These are phyloP conservation scores for Ramichloridium luteum DNA, from an alignment of 2,329 filamentous ascomycete species.

Conservation along the genomic window DNA sequence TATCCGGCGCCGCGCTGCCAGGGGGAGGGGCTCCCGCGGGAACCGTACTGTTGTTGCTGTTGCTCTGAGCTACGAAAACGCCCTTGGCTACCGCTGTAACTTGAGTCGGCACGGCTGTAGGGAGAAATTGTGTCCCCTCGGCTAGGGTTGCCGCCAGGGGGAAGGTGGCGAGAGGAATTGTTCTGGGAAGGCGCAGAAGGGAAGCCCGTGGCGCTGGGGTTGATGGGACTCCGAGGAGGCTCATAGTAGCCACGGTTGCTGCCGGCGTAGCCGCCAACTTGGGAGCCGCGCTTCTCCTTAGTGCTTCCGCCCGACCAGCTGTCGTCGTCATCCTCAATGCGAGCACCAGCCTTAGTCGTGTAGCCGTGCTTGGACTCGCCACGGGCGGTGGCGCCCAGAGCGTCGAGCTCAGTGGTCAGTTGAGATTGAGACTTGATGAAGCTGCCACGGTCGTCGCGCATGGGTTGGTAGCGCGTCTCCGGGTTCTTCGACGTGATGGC, in stretches of 20 bases:
- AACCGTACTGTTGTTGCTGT: conserved; percentile 27
- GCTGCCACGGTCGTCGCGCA: conserved; percentile 89
- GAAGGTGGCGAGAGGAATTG: conserved; percentile 28
- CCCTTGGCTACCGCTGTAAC: conserved; percentile 10
- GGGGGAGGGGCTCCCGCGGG: conserved; percentile 38
- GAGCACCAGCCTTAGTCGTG: conserved; percentile 40
- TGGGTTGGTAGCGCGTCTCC: conserved; percentile 87
- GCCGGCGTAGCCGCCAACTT: conserved; percentile 21
- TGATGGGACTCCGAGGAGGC: conserved; percentile 38
- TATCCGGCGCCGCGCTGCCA: conserved; percentile 57
- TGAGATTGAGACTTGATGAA: conserved; percentile 95
- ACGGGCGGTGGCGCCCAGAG: conserved; percentile 75
- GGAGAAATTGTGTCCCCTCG: conserved; percentile 27
- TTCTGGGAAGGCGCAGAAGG: conserved; percentile 21
- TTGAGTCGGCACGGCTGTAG: conserved; percentile 7
- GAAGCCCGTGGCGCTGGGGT: conserved; percentile 35
- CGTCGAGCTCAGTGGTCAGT: conserved; percentile 79
- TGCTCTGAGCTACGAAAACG: conserved; percentile 16
- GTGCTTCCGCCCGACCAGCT: conserved; percentile 50
- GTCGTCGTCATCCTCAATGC: conserved; percentile 59
- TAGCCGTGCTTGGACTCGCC: conserved; percentile 51
- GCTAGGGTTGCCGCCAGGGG: too few relatives aligned
- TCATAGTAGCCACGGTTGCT: conserved; percentile 19
- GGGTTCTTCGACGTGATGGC: conserved; percentile 86
- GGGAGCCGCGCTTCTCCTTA: conserved; percentile 31